phyloP scores from a whole-genome alignment of 2,329 filamentous ascomycete genomes.

The Claviceps digitariae region DNA sequence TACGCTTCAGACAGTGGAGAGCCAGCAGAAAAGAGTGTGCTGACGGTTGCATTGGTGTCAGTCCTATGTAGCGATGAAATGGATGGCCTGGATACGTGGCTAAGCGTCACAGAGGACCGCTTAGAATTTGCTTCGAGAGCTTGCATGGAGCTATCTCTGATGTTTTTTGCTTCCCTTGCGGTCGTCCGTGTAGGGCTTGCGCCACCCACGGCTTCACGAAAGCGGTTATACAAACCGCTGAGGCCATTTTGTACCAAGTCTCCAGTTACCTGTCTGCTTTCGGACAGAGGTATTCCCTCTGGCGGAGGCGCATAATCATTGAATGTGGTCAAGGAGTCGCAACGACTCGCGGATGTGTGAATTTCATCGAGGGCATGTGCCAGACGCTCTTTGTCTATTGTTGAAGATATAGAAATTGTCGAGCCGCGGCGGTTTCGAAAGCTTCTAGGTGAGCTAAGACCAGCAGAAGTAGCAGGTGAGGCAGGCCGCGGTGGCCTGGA shows the following conservation, averaged over 20 bases:
- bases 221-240: slow-evolving; percentile 75
- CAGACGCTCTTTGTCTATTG: slow-evolving; percentile 55
- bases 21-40: slow-evolving; percentile 18
- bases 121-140: slow-evolving; percentile 23
- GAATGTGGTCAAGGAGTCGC: slow-evolving; percentile 77
- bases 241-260: slow-evolving; percentile 75
- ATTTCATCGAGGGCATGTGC: slow-evolving; percentile 74
- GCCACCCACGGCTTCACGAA: slow-evolving; percentile 69
- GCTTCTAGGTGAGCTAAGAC: slow-evolving; percentile 15
- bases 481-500: slow-evolving; percentile 18
- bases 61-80: slow-evolving; percentile 26
- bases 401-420: slow-evolving; percentile 26
- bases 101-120: slow-evolving; percentile 26
- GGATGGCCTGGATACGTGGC: slow-evolving; percentile 28
- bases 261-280: slow-evolving; percentile 55
- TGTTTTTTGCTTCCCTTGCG: slow-evolving; percentile 18
- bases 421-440: slow-evolving; percentile 25
- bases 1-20: slow-evolving; percentile 22
- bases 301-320: slow-evolving; percentile 77
- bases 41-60: slow-evolving; percentile 22
- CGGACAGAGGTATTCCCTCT: slow-evolving; percentile 39
- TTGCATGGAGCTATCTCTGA: slow-evolving; percentile 21
- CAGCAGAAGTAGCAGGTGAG: slow-evolving; percentile 13
- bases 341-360: slow-evolving; percentile 76
- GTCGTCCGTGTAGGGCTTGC: slow-evolving; percentile 32